Conservation (phyloP, 768 basidiomycete genomes). For the Royoungia palumana region DNA sequence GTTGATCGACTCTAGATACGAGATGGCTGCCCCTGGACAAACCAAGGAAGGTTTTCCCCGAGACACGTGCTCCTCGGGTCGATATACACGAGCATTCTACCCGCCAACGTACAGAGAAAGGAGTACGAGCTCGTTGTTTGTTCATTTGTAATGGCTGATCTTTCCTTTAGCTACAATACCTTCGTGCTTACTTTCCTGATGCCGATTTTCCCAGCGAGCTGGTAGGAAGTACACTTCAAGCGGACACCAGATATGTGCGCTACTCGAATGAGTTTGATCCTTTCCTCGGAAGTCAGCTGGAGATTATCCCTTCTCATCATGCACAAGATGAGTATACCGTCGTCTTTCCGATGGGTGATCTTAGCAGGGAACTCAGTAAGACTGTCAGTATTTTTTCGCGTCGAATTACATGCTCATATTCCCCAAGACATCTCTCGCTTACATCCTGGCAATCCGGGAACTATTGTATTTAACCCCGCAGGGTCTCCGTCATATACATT, state of each 20-base stretch:
- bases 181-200: slow-evolving; percentile 69
- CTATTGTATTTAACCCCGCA: slow-evolving; percentile 32
- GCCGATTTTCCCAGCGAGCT: slow-evolving; percentile 70
- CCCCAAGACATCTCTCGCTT: slow-evolving; percentile 48
- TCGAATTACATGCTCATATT: slow-evolving; percentile 3
- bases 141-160: background rate
- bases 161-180: slow-evolving; percentile 57
- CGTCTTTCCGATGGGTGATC: slow-evolving; percentile 65
- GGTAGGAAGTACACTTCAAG: slow-evolving; percentile 51
- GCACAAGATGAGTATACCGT: slow-evolving; percentile 32
- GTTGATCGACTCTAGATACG: slow-evolving; percentile 24
- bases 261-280: slow-evolving; percentile 53
- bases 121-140: slow-evolving; percentile 40
- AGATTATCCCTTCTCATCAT: slow-evolving; percentile 33
- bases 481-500: slow-evolving; percentile 46
- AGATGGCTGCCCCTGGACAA: slow-evolving; percentile 32
- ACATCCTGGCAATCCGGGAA: slow-evolving; percentile 22
- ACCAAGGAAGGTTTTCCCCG: slow-evolving; percentile 52
- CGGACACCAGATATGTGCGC: slow-evolving; percentile 38
- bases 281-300: slow-evolving; percentile 51
- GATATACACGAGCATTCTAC: slow-evolving; percentile 31
- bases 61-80: slow-evolving; percentile 43
- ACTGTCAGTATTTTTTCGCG: background rate
- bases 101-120: slow-evolving; percentile 61
- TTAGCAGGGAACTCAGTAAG: slow-evolving; percentile 59